Percentiles rank a stretch among this genome's conserved stretches.
Evolutionary conservation across 2,329 filamentous ascomycete genomes (phyloP).

Genomic region (Orbilia quercus): DNA sequence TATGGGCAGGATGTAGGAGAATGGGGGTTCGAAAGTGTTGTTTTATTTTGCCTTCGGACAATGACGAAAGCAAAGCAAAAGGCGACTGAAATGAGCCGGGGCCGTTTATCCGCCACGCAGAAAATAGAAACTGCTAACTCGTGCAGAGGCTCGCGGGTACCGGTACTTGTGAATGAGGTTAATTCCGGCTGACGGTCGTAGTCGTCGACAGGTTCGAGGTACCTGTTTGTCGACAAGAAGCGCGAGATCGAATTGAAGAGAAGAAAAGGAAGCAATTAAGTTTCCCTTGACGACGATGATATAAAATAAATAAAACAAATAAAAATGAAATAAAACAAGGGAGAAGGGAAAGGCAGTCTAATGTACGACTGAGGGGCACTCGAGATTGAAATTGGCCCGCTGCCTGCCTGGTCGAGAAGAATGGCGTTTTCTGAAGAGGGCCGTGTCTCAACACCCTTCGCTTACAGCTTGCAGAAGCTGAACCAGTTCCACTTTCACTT

Average conservation of each 20-base stretch:
- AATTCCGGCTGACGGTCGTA: too few species aligned
- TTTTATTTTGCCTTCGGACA: slow-evolving; percentile 13
- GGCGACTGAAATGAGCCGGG: slow-evolving; percentile 26
- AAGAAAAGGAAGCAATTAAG: too few species aligned
- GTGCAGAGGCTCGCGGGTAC: background rate
- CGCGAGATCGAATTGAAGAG: too few species aligned
- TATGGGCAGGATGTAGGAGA: slow-evolving; percentile 2
- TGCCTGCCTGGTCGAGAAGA: slow-evolving; percentile 20
- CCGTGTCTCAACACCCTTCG: slow-evolving; percentile 21
- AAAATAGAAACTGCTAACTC: slow-evolving; percentile 38
- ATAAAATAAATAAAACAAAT: background rate
- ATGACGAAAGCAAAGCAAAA: slow-evolving; percentile 40
- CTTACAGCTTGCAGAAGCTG: slow-evolving; percentile 29
- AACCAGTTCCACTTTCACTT: slow-evolving; percentile 8
- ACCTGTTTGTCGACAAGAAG: too few species aligned
- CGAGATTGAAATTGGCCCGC: slow-evolving; percentile 26
- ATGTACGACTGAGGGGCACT: slow-evolving; percentile 12
- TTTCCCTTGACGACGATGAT: too few species aligned
- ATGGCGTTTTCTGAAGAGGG: slow-evolving; percentile 26
- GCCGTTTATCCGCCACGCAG: slow-evolving; percentile 53
- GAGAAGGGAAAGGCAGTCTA: background rate
- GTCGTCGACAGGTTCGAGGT: too few species aligned
- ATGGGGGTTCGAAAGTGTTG: slow-evolving; percentile 47
- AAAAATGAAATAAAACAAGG: background rate
- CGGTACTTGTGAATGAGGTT: background rate